Conservation (phyloP, 768 basidiomycete genomes). For the Lactarius hatsudake region DNA sequence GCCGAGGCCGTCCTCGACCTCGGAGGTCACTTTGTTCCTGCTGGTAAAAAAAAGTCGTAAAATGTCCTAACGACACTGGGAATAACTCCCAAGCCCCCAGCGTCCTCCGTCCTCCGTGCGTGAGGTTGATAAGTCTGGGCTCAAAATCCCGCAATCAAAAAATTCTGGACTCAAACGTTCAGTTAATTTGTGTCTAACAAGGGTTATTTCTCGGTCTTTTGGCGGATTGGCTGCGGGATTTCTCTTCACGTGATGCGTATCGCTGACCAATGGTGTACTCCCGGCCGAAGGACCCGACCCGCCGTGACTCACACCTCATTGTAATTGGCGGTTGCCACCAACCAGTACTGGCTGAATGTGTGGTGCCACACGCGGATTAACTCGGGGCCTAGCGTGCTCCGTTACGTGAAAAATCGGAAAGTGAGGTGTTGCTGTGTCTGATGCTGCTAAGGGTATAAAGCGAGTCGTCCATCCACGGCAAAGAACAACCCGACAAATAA, state of each 20-base stretch:
- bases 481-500: neutral
- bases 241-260: neutral
- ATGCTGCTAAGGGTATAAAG: neutral
- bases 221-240: neutral
- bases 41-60: neutral
- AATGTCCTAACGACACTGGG: no score
- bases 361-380: neutral
- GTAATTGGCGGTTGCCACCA: neutral
- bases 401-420: neutral
- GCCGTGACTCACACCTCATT: neutral
- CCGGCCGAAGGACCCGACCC: neutral
- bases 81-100: neutral
- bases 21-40: neutral
- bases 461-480: neutral
- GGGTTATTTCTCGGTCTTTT: no score
- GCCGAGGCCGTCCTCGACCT: neutral
- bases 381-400: neutral
- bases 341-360: neutral
- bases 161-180: no score
- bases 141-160: neutral
- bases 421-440: neutral
- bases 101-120: neutral
- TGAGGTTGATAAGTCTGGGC: neutral
- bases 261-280: neutral
- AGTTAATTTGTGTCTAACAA: no score